Conservation (phyloP, 2,329 filamentous ascomycete species). For the Lanzia echinophila region DNA sequence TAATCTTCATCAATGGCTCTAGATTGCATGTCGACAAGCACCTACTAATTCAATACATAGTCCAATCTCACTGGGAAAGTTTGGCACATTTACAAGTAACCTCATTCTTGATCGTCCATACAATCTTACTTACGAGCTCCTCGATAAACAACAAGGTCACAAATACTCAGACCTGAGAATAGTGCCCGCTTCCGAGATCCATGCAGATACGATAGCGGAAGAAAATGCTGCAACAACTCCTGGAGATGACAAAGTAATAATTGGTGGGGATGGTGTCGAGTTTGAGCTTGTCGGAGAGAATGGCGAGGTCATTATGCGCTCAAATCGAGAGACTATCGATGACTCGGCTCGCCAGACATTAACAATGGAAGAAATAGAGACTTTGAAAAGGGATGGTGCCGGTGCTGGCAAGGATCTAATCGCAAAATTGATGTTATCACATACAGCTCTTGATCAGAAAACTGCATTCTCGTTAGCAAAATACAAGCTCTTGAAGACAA, state of each 20-base stretch:
- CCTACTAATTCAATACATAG: slow-evolving; percentile 40
- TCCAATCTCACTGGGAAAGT: slow-evolving; percentile 84
- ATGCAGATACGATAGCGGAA: slow-evolving; percentile 65
- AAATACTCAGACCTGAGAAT: slow-evolving; percentile 65
- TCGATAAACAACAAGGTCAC: slow-evolving; percentile 61
- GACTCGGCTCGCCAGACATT: slow-evolving; percentile 66
- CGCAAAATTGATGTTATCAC: slow-evolving; percentile 83
- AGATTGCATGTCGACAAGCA: neutral
- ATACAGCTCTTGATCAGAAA: slow-evolving; percentile 87
- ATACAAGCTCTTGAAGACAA: slow-evolving; percentile 89
- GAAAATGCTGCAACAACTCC: slow-evolving; percentile 40
- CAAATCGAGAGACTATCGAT: slow-evolving; percentile 54
- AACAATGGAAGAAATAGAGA: slow-evolving; percentile 63
- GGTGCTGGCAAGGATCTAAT: slow-evolving; percentile 84
- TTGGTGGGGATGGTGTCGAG: slow-evolving; percentile 38
- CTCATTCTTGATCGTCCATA: slow-evolving; percentile 86
- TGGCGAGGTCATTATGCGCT: slow-evolving; percentile 47
- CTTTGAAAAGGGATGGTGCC: slow-evolving; percentile 63
- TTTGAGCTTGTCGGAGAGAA: slow-evolving; percentile 42
- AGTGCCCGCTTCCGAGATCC: slow-evolving; percentile 73
- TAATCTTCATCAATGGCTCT: too few species aligned
- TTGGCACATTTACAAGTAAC: slow-evolving; percentile 84
- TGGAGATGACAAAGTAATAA: slow-evolving; percentile 34
- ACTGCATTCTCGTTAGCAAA: slow-evolving; percentile 90
- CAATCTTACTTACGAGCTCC: slow-evolving; percentile 83